Conservation (phyloP, 768 basidiomycete species). For the Amanita muscaria region DNA sequence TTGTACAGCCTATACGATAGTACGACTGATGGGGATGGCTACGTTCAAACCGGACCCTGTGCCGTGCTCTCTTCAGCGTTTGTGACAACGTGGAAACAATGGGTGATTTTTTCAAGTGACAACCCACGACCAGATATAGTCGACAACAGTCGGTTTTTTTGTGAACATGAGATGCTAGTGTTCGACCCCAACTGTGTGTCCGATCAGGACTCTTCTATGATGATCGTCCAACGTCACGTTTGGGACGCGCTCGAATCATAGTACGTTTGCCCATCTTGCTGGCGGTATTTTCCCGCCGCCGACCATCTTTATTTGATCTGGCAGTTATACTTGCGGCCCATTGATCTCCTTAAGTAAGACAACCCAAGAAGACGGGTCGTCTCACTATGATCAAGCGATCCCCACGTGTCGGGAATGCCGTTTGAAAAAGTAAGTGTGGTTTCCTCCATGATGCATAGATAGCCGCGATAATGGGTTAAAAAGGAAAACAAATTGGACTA, state of each 20-base stretch:
- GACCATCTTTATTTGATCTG: slow-evolving; percentile 8
- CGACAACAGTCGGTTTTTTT: slow-evolving; percentile 57
- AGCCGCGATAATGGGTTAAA: slow-evolving; percentile 1
- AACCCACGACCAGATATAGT: slow-evolving; percentile 48
- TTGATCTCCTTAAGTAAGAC: slow-evolving; percentile 29
- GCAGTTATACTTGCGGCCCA: slow-evolving; percentile 51
- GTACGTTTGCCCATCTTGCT: slow-evolving; percentile 32
- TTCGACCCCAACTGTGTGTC: slow-evolving; percentile 57
- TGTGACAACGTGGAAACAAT: slow-evolving; percentile 58
- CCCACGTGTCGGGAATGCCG: slow-evolving; percentile 57
- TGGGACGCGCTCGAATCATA: slow-evolving; percentile 54
- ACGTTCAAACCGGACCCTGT: slow-evolving; percentile 42
- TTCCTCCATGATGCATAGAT: slow-evolving; percentile 3
- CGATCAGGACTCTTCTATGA: slow-evolving; percentile 50
- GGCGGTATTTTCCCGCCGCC: neutral
- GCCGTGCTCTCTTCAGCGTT: slow-evolving; percentile 57
- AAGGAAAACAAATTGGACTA: slow-evolving; percentile 50
- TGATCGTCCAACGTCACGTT: slow-evolving; percentile 50
- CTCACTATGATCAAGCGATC: slow-evolving; percentile 37
- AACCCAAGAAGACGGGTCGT: slow-evolving; percentile 19
- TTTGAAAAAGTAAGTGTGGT: slow-evolving; percentile 35
- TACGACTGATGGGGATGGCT: slow-evolving; percentile 33
- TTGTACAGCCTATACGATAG: slow-evolving; percentile 57
- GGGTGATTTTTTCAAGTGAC: slow-evolving; percentile 53
- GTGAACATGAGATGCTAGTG: slow-evolving; percentile 52